Evolutionary conservation across 352 stramenopile genomes (phyloP).

Genomic region (Globisporangium emineosum): DNA sequence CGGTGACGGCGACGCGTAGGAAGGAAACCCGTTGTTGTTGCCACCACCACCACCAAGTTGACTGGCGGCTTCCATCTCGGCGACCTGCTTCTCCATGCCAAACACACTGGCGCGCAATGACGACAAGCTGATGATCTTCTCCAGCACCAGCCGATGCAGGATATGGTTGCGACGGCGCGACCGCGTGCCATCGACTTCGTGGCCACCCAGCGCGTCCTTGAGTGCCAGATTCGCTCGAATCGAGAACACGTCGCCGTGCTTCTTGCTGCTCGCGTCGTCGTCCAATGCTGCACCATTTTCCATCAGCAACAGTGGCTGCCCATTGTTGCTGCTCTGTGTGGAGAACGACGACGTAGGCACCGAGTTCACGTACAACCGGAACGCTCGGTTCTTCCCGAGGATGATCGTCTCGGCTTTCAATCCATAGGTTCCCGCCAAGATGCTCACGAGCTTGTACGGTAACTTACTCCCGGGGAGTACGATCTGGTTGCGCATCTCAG

Average conservation of each 20-base stretch:
- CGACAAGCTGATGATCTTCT: conserved; percentile 80
- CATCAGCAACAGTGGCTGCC: conserved; percentile 14
- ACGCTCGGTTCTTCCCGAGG: conserved; percentile 80
- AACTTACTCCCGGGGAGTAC: conserved; percentile 70
- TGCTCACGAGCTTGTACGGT: conserved; percentile 72
- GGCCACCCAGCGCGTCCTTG: conserved; percentile 51
- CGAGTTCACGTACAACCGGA: conserved; percentile 49
- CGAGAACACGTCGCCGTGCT: conserved; percentile 26
- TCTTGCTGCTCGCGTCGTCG: background rate
- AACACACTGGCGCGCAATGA: conserved; percentile 78
- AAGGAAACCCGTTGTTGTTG: background rate
- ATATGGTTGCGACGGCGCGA: conserved; percentile 60
- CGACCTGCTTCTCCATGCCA: conserved; percentile 50
- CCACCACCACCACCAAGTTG: background rate
- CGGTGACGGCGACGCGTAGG: background rate
- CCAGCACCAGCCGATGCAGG: conserved; percentile 45
- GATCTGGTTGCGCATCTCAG: conserved; percentile 71
- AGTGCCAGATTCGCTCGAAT: conserved; percentile 52
- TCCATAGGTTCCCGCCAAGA: conserved; percentile 65
- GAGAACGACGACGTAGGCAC: conserved; percentile 3
- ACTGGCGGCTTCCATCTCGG: conserved; percentile 1
- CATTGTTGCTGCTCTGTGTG: conserved; percentile 1
- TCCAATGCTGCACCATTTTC: conserved; percentile 1
- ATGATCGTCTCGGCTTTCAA: conserved; percentile 76
- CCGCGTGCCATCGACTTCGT: conserved; percentile 60